Conservation (phyloP, 768 basidiomycete species). For the Hericium alpestre region DNA sequence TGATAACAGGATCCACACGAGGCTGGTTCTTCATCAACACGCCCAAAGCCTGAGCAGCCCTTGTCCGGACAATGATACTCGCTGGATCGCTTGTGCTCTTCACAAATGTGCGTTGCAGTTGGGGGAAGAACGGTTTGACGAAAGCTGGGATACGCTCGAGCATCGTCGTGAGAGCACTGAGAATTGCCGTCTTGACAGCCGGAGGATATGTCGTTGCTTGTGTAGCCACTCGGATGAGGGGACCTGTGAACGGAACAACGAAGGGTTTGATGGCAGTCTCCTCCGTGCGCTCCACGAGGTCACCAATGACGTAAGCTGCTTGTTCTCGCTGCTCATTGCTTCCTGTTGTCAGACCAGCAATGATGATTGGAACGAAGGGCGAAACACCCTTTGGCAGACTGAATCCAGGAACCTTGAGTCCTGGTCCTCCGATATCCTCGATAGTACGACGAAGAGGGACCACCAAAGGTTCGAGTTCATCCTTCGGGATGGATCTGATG, state of each 20-base stretch:
- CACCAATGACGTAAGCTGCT: slow-evolving; percentile 93
- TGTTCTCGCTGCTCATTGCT: slow-evolving; percentile 93
- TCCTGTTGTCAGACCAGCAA: slow-evolving; percentile 87
- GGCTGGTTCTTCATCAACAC: slow-evolving; percentile 85
- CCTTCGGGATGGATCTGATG: slow-evolving; percentile 84
- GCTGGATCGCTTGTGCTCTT: slow-evolving; percentile 80
- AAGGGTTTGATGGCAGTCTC: slow-evolving; percentile 84
- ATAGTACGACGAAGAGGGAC: slow-evolving; percentile 82
- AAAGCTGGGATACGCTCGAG: slow-evolving; percentile 77
- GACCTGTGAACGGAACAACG: slow-evolving; percentile 91
- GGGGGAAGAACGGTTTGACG: slow-evolving; percentile 97
- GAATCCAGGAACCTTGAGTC: slow-evolving; percentile 76
- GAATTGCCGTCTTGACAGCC: slow-evolving; percentile 85
- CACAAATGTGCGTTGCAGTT: slow-evolving; percentile 91
- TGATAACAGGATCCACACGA: slow-evolving; percentile 87
- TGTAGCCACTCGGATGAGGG: slow-evolving; percentile 89
- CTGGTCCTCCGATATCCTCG: slow-evolving; percentile 74
- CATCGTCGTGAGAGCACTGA: slow-evolving; percentile 78
- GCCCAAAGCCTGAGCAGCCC: slow-evolving; percentile 78
- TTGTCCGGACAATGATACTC: slow-evolving; percentile 67
- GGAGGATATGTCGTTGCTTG: slow-evolving; percentile 85
- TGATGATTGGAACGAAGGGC: slow-evolving; percentile 76
- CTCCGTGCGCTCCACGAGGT: slow-evolving; percentile 84
- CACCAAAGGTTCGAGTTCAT: slow-evolving; percentile 84
- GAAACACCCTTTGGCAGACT: slow-evolving; percentile 74